Conservation (phyloP, 495 filamentous ascomycete genomes). For the Podospora fimiseda region DNA sequence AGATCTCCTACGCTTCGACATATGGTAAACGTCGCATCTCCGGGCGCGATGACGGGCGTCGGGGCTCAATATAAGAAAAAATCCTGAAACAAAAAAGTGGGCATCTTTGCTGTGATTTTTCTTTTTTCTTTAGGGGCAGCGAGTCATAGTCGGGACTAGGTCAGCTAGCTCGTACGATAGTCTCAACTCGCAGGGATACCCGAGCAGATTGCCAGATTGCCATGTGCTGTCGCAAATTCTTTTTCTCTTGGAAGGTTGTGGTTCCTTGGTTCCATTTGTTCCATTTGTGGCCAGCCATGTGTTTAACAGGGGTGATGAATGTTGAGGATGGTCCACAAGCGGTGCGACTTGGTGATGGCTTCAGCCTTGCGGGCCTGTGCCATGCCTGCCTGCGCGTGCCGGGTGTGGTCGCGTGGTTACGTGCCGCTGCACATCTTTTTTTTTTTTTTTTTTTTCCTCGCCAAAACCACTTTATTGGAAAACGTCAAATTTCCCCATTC, state of each 20-base stretch:
- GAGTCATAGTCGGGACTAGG: constrained; percentile 11
- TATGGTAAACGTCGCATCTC: background rate
- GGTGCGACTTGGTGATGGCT: constrained; percentile 1
- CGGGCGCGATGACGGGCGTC: background rate
- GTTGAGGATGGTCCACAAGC: background rate
- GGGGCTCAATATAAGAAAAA: background rate
- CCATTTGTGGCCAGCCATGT: constrained; percentile 12
- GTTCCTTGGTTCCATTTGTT: background rate
- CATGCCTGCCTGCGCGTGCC: background rate
- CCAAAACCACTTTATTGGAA: background rate
- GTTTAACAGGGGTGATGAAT: constrained; percentile 4
- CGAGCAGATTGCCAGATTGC: constrained; percentile 3
- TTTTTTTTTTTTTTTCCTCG: too few relatives aligned
- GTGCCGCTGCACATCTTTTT: background rate
- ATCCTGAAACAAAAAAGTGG: background rate
- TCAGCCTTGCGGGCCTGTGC: constrained; percentile 11
- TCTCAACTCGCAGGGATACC: constrained; percentile 6
- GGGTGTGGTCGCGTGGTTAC: constrained; percentile 1
- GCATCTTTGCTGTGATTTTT: background rate
- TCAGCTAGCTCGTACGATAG: constrained; percentile 16
- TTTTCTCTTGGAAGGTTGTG: background rate
- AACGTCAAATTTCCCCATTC: background rate
- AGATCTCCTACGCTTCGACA: background rate
- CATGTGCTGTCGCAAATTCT: constrained; percentile 1
- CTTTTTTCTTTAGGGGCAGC: constrained; percentile 1